Percentiles rank a stretch among this genome's conserved stretches.
These are phyloP conservation scores for Priceomyces melissophilus DNA, from an alignment of 805 yeast genomes.

Conservation along the genomic window DNA sequence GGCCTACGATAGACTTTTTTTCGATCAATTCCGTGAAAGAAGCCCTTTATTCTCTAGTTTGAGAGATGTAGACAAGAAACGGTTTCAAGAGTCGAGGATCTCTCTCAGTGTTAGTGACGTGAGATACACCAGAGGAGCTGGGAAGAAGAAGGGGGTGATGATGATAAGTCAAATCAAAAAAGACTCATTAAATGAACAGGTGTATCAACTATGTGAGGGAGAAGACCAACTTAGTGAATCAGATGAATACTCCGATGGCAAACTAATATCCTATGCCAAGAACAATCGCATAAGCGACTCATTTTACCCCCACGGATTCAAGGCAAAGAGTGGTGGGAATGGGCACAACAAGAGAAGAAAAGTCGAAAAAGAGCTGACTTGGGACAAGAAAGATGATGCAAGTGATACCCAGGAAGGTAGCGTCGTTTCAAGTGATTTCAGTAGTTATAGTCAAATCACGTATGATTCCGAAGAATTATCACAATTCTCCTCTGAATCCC, in stretches of 20 bases:
- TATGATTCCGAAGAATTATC: too few relatives aligned
- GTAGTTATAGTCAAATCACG: too few relatives aligned
- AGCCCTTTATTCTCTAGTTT: constrained; percentile 5
- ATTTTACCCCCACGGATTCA: too few relatives aligned
- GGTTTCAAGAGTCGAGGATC: constrained; percentile 3
- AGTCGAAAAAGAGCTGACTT: too few relatives aligned
- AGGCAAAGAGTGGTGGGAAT: too few relatives aligned
- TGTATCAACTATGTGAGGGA: constrained; percentile 3
- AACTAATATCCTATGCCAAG: background rate
- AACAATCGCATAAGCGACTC: too few relatives aligned
- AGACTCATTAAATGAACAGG: constrained; percentile 7
- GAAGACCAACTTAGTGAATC: background rate
- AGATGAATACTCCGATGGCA: too few relatives aligned
- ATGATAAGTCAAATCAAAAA: constrained; percentile 13
- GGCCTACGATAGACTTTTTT: constrained; percentile 22
- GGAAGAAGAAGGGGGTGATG: constrained; percentile 8
- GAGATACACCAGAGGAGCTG: constrained; percentile 2
- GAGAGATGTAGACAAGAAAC: constrained; percentile 3
- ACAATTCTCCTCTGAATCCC: too few relatives aligned
- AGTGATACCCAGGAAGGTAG: too few relatives aligned
- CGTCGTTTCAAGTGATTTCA: too few relatives aligned
- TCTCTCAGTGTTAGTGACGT: constrained; percentile 13
- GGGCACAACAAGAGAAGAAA: too few relatives aligned
- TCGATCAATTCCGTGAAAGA: constrained; percentile 8
- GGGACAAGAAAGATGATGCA: too few relatives aligned